Evolutionary conservation across 2,329 filamentous ascomycete species (phyloP), one percentile per base, ranked within the genome.

Genomic region (Leptosphaerulina australis): DNA sequence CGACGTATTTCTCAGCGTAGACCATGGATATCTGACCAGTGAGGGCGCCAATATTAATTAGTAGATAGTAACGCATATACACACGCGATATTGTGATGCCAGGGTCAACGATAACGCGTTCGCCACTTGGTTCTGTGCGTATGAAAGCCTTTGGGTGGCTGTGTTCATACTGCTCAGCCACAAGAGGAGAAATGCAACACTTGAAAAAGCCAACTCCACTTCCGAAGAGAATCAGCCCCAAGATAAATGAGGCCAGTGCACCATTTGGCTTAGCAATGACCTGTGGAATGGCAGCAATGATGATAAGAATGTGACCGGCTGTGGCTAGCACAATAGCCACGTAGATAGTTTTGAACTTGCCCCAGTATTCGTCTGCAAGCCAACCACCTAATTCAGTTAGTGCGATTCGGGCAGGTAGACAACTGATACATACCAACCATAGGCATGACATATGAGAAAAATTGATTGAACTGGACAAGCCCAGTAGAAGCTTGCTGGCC

Each of bases 1-100:
- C 87, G 37, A 89, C 81, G 52, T 88, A 88, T 66, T 88, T 86
- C 70, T 90, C 88, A 1, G 85, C 82, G 63, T 88, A 90, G 7
- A 87, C 84, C 82, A 88, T 90, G 55, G 78, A 76, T 24, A 89
- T 78, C 64, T 87, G 83, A 14, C 83, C 83, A 14, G 78, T 54
- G 10, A 87, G 71, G 11, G 86, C 80, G 4, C 87, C 87, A 11
- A 87, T 67, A 65, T 89, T 89, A 74, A 88, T 86, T 64, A 86
- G 81, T 47, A 88, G 77, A 72, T 90, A 90, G 70, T 88, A 90
- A 70, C 83, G 87, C 60, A 84, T 79, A 67, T 85, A 88, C 14
- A 88, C 81, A 31, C 86, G 81, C 10, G 81, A 81, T 56, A 85
- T 81, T 30, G 87, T 89, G 37, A 85, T 77, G 24, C 83, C 81